These are phyloP conservation scores for Lachnellula hyalina DNA, from an alignment of 2,329 filamentous ascomycete genomes.

Conservation along the genomic window DNA sequence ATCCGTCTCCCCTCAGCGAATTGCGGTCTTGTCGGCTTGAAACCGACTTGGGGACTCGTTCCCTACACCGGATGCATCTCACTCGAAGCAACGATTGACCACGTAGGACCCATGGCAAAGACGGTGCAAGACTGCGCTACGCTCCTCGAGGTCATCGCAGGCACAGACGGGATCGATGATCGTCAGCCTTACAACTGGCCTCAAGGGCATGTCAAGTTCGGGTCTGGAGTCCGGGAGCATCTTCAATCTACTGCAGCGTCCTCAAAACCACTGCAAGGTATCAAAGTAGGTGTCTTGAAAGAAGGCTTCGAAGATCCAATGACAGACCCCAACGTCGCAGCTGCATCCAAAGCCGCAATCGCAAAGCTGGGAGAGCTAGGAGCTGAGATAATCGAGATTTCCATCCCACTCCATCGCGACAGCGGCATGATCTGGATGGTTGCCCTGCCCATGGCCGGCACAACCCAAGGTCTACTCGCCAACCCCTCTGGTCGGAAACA, in stretches of 20 bases:
- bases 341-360: constrained; percentile 37
- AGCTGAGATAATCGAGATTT: constrained; percentile 46
- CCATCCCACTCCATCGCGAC: constrained; percentile 46
- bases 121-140: constrained; percentile 38
- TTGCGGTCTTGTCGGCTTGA: constrained; percentile 25
- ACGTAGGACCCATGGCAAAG: constrained; percentile 40
- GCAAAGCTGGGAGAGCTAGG: constrained; percentile 40
- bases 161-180: constrained; percentile 45
- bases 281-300: constrained; percentile 39
- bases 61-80: constrained; percentile 37
- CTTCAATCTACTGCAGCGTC: constrained; percentile 6
- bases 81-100: constrained; percentile 46
- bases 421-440: constrained; percentile 48
- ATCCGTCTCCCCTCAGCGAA: constrained; percentile 23
- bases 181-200: constrained; percentile 35
- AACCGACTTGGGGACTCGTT: constrained; percentile 25
- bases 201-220: constrained; percentile 24
- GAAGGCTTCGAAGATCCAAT: constrained; percentile 41
- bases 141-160: constrained; percentile 42
- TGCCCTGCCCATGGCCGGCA: constrained; percentile 40
- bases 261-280: constrained; percentile 23
- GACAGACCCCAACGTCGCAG: constrained; percentile 36
- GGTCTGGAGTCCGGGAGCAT: constrained; percentile 15
- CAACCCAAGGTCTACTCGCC: constrained; percentile 37
- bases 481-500: constrained; percentile 43